Conservation (phyloP, 148 eudicot genomes). For the Pouteria glomerata region DNA sequence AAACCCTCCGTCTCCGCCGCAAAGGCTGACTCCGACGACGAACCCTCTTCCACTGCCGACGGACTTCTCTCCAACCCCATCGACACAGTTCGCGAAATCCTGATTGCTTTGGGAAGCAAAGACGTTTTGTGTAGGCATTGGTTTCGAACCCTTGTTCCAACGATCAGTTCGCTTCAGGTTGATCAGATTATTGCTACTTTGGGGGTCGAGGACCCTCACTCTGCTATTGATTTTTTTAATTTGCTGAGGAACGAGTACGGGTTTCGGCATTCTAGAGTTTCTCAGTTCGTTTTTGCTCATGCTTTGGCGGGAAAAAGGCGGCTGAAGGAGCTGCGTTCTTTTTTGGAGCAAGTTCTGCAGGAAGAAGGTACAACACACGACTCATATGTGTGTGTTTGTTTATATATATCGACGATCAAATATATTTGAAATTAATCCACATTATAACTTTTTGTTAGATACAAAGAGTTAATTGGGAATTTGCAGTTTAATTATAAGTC, state of each 20-base stretch:
- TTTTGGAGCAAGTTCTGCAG: constrained; percentile 29
- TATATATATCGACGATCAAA: no score
- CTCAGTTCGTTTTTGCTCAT: constrained; percentile 51
- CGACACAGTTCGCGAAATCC: constrained; percentile 14
- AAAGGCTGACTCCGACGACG: constrained; percentile 12
- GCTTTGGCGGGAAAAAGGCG: constrained; percentile 39
- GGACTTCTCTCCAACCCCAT: background rate
- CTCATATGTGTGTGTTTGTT: background rate
- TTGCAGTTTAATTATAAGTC: background rate
- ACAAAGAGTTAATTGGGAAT: background rate
- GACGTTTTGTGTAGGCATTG: constrained; percentile 15
- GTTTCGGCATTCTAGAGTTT: constrained; percentile 37
- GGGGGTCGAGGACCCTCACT: constrained; percentile 19
- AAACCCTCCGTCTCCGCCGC: constrained; percentile 26
- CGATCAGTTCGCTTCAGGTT: constrained; percentile 23
- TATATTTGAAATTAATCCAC: background rate
- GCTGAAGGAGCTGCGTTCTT: constrained; percentile 28
- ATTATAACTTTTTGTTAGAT: background rate
- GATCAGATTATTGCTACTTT: constrained; percentile 34
- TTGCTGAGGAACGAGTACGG: constrained; percentile 42
- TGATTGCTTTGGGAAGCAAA: constrained; percentile 14
- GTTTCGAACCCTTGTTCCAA: constrained; percentile 15
- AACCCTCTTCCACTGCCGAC: constrained; percentile 2
- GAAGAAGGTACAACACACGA: constrained; percentile 59
- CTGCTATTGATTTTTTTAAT: constrained; percentile 36